Base-by-base conservation (phyloP, 805 yeast species). In the Phaffomyces thermotolerans region DNA sequence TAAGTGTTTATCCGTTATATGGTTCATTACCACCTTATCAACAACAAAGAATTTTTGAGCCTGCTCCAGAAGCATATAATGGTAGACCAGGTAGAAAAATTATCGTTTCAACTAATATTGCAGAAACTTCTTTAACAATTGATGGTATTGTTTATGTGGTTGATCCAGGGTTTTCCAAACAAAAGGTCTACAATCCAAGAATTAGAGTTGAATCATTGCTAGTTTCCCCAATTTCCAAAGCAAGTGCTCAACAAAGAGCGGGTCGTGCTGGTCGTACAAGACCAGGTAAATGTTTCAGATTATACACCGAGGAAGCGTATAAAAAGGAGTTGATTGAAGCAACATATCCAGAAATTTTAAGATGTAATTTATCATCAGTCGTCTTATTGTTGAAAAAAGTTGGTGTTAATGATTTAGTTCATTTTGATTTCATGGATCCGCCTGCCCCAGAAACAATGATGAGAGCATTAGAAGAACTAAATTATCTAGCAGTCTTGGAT, bases 381-480 rank as follows among this genome's bases (percentile, higher is more conserved):
- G 98, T 91, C 31, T 68, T 91, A 50, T 95, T 93, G 62, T 73
- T 91, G 64, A 93, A 93, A 63, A 93, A 93, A 65, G 75, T 93
- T 51, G 98, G 98, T 13, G 76, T 91, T 51, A 95, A 93, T 60
- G 98, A 91, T 67, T 76, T 91, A 58, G 99, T 93, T 34, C 98
- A 91, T 66, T 91, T 91, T 60, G 99, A 93, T 63, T 91, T 93
- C 61, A 91, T 91, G 95, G 99, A 91, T 60, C 98, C 99, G 8
- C 99, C 99, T 13, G 98, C 98, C 3, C 99, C 99, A 9, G 99
- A 91, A 65, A 93, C 99, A 7, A 93, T 91, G 99, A 93, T 93
- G 99, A 76, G 99, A 62, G 98, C 98, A 0, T 70, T 91, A 50
- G 99, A 91, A 64, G 99, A 91, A 64, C 73, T 91, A 57, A 90